These are phyloP conservation scores for Neopestalotiopsis clavispora DNA, from an alignment of 2,329 filamentous ascomycete species.

Conservation along the genomic window DNA sequence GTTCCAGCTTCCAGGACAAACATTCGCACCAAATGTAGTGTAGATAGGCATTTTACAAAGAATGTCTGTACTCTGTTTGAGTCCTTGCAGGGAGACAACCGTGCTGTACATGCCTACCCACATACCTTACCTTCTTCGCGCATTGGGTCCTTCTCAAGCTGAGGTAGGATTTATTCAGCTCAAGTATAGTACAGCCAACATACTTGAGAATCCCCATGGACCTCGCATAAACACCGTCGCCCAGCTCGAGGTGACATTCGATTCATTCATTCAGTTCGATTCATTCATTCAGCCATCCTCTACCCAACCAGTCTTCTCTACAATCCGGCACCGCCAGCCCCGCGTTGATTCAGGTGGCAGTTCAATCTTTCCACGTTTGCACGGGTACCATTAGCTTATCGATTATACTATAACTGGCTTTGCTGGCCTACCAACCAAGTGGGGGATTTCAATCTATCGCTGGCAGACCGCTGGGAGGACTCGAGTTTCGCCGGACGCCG, in stretches of 20 bases:
- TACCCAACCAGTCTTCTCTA: not conserved
- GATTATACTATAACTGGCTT: not conserved
- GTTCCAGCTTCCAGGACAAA: not conserved
- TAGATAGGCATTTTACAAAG: not conserved
- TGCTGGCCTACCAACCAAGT: not conserved
- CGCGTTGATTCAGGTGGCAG: not conserved
- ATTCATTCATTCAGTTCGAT: not conserved
- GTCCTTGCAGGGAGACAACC: not conserved
- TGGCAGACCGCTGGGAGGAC: constrained; percentile 9
- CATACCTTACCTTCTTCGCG: too few relatives aligned
- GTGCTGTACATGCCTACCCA: not conserved
- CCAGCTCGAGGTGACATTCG: not conserved
- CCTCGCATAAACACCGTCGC: not conserved
- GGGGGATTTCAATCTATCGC: constrained; percentile 3
- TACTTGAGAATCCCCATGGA: not conserved
- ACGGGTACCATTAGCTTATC: not conserved
- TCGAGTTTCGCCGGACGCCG: constrained; percentile 12
- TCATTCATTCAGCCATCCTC: not conserved
- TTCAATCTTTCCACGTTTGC: too few relatives aligned
- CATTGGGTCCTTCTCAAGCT: not conserved
- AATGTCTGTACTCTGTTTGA: not conserved
- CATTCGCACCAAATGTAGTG: not conserved
- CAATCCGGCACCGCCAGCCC: not conserved
- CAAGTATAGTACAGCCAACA: not conserved
- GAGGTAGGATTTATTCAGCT: not conserved